Base-by-base conservation (phyloP, 257 asterid species). In the Euphrasia confusa region DNA sequence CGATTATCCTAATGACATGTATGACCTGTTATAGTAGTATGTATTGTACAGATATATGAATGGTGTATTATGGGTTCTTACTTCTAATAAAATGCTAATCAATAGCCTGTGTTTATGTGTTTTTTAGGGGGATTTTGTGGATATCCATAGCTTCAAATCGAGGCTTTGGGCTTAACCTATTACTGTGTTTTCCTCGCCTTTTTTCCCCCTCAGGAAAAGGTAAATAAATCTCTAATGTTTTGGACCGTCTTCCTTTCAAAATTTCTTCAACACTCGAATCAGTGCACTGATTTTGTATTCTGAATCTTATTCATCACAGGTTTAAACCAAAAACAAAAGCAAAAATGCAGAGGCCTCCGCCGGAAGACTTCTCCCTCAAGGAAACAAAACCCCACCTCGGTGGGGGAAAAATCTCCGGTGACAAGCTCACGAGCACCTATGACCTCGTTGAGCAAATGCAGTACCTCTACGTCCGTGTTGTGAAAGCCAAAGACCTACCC, bases 391-490 rank as follows among this genome's bases (percentile, higher is more conserved):
- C 95, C 69, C 85, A 78, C 75, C 81, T 86, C 2, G 89, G 89
- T 76, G 95, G 91, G 21, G 85, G 90, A 67, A 86, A 74, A 78
- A 74, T 74, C 45, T 75, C 88, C 0, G 89, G 91, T 42, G 91
- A 81, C 58, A 83, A 86, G 77, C 80, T 81, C 53, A 79, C 84
- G 10, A 86, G 88, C 68, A 86, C 90, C 70, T 86, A 86, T 81
- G 95, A 81, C 72, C 84, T 83, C 15, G 89, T 83, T 27, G 95
- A 83, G 79, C 91, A 83, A 64, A 86, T 86, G 95, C 84, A 86
- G 54, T 86, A 76, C 72, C 91, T 86, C 42, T 83, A 83, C 28
- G 91, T 86, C 44, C 82, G 86, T 18, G 94, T 85, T 4, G 88
- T 81, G 44, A 85, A 85, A 75, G 88, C 94, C 1, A 85, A 69